These are phyloP conservation scores for Erodium texanum DNA, from an alignment of 441 rosid genomes.

Conservation along the genomic window DNA sequence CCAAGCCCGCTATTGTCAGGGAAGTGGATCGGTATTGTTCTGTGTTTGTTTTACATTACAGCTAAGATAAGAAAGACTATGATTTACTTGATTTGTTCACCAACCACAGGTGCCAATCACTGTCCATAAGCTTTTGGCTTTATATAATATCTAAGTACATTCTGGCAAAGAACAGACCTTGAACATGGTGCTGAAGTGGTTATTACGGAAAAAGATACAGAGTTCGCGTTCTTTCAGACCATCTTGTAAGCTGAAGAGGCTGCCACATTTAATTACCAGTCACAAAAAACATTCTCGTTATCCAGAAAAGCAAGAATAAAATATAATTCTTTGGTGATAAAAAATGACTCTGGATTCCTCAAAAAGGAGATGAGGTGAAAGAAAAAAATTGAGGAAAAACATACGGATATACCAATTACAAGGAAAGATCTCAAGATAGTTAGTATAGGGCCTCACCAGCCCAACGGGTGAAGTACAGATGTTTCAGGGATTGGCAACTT, in stretches of 20 bases:
- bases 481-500: background rate
- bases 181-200: constrained; percentile 98
- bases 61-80: constrained; percentile 3
- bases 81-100: constrained; percentile 6
- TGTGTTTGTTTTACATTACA: background rate
- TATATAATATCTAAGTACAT: constrained; percentile 12
- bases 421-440: background rate
- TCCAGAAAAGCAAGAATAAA: constrained; percentile 9
- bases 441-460: background rate
- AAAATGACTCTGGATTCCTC: background rate
- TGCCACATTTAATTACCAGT: constrained; percentile 26
- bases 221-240: constrained; percentile 93
- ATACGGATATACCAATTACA: background rate
- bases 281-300: constrained; percentile 9
- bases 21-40: background rate
- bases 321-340: background rate
- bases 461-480: background rate
- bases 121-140: background rate
- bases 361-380: background rate
- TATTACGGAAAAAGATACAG: constrained; percentile 92
- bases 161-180: constrained; percentile 48
- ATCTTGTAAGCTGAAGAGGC: constrained; percentile 82
- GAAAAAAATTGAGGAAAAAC: background rate
- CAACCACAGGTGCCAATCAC: constrained; percentile 11
- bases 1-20: background rate